Base-by-base conservation (phyloP, 2,329 filamentous ascomycete species). In the Aspergillus pseudoglaucus region DNA sequence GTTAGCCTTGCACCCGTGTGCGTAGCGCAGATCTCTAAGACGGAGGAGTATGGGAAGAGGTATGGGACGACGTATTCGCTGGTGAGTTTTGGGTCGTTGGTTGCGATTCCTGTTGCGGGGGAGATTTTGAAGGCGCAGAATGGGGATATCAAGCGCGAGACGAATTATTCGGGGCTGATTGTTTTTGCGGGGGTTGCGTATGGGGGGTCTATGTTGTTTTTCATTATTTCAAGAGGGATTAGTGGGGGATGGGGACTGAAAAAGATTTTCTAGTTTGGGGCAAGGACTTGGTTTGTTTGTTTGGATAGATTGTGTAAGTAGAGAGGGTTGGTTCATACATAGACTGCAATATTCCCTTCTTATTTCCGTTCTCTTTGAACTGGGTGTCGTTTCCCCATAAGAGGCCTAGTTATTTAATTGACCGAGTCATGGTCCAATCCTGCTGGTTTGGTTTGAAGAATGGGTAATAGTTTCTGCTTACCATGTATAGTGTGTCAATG, bases 21-120 rank as follows among this genome's bases (percentile, higher is more conserved):
- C 46, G 61, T 77, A 2, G 71, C 71, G 1, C 72, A 76, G 53
- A 61, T 77, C 6, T 76, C 73, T 48, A 52, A 57, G 2, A 70
- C 67, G 1, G 58, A 66, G 22, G 60, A 70, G 25, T 75, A 74
- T 55, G 69, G 69, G 0, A 61, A 63, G 20, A 61, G 67, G n/a
- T 69, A 64, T 37, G 62, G 65, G 1, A 71, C 62, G 17, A 55
- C 52, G 14, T 65, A 52, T 43, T 65, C 56, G 6, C 53, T 61
- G 18, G 58, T 51, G 6, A 58, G 56, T 38, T 45, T 61, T 47
- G 60, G 59, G 6, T 53, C 53, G 12, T 25, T 61, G 37, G 51
- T 53, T 1, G 51, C 54, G 0, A 53, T 60, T 14, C 56, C 56
- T 1, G 55, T 61, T 17, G 57, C 51, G 4, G 59, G 57, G 6